These are phyloP conservation scores for Leccinum fallax DNA, from an alignment of 1,284 basidiomycete genomes.

Conservation along the genomic window DNA sequence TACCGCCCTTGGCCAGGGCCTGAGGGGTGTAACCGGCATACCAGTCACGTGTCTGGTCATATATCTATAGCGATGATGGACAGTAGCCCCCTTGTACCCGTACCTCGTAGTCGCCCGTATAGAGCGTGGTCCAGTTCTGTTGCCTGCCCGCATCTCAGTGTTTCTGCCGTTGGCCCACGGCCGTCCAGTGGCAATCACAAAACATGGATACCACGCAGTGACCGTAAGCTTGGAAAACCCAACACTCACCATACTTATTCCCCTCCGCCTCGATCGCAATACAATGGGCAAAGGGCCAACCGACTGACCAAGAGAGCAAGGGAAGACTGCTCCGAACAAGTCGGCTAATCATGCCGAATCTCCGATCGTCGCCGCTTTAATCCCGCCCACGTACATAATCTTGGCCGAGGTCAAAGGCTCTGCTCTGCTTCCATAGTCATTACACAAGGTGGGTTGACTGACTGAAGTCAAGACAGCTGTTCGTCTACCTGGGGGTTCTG, in stretches of 20 bases:
- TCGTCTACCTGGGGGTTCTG: too few species aligned
- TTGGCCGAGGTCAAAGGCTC: too few species aligned
- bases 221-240: background rate
- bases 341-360: background rate
- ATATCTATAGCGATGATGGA: background rate
- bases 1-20: too few species aligned
- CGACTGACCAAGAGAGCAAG: background rate
- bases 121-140: background rate
- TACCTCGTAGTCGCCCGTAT: background rate
- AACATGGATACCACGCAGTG: background rate
- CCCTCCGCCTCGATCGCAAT: background rate
- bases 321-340: background rate
- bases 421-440: too few species aligned
- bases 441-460: too few species aligned
- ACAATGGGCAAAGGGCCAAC: background rate
- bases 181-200: background rate
- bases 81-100: background rate
- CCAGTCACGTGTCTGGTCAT: background rate
- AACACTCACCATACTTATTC: background rate
- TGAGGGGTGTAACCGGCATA: too few species aligned
- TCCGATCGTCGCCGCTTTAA: slow-evolving; percentile 30
- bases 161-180: too few species aligned
- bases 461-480: too few species aligned
- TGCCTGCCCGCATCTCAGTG: too few species aligned
- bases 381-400: background rate